Evolutionary conservation across 108 stramenopile genomes (phyloP), one percentile per base, ranked within the genome.

Genomic region (Pseudonitzschia multiseries): DNA sequence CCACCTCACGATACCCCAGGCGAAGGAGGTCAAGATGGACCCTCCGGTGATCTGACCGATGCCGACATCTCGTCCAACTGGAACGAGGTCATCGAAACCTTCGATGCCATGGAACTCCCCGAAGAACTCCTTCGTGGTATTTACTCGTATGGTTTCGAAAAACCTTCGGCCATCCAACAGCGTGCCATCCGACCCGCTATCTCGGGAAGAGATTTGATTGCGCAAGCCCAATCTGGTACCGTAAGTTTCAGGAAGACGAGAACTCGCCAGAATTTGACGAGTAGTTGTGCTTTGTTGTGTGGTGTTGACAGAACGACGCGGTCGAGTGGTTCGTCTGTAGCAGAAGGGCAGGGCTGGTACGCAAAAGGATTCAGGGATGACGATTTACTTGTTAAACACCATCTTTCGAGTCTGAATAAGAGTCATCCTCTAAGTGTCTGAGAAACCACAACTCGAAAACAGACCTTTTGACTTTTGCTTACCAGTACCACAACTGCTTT

Each of bases 91-190:
- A 88, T 96, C 81, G 91, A 96, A 59, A 87, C 91, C 33, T 99
- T 99, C 82, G 98, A 99, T 80, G 91, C 71, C 33, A 99, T 99
- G 98, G 92, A 92, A 18, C 78, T 99, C 69, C 96, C 97, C 60
- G 97, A 98, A 73, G 97, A 96, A 69, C 89, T 99, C 21, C 89
- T 99, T 60, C 85, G 97, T 65, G 99, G 99, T 53, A 97, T 98
- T 76, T 99, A 96, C 84, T 96, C 96, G 26, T 99, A 98, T 72
- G 97, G 95, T 90, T 99, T 99, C 76, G 99, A 99, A 81, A 96
- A 96, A 79, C 99, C 99, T 17, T 97, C 96, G 62, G 99, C 99
- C 46, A 99, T 99, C 81, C 99, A 99, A 86, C 98, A 99, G 73
- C 84, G 99, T 68, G 99, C 99, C n/a, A 94, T 99, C 83, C 83